A percentile compares a stretch with the other conserved stretches of the same genome.
phyloP scores from a whole-genome alignment of 1,284 basidiomycete species.

The Rhizoctonia solani region DNA sequence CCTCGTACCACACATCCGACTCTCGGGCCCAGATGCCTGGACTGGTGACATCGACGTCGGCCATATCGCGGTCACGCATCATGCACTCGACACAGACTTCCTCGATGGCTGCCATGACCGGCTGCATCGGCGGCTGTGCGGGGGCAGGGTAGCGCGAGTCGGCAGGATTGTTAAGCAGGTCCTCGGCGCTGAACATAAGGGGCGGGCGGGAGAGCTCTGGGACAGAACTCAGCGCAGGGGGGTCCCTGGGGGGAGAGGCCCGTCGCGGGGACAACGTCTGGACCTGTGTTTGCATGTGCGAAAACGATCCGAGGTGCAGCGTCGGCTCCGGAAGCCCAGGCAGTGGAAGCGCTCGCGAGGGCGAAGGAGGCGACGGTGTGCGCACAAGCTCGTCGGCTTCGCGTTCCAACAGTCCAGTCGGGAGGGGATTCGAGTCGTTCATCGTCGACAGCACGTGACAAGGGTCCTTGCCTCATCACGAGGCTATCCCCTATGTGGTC shows the following conservation, averaged over 20 bases:
- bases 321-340: not conserved
- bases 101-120: slow-evolving; percentile 50
- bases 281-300: not conserved
- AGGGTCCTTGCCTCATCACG: not conserved
- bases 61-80: slow-evolving; percentile 99
- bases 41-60: slow-evolving; percentile 87
- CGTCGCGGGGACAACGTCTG: not conserved
- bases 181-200: slow-evolving; percentile 12
- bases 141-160: slow-evolving; percentile 39
- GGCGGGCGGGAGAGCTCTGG: slow-evolving; percentile 17
- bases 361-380: slow-evolving; percentile 6
- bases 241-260: slow-evolving; percentile 5
- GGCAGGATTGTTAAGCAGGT: slow-evolving; percentile 8
- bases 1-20: slow-evolving; percentile 82
- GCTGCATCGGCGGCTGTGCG: slow-evolving; percentile 47
- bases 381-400: not conserved
- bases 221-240: slow-evolving; percentile 2
- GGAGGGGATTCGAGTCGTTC: not conserved
- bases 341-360: not conserved
- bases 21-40: slow-evolving; percentile 90
- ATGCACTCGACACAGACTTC: slow-evolving; percentile 97
- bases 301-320: slow-evolving; percentile 17
- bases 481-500: not conserved
- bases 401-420: too few relatives aligned
- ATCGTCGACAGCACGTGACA: not conserved